These are phyloP conservation scores for Leccinum pellstonianum DNA, from an alignment of 768 basidiomycete genomes.

Conservation along the genomic window DNA sequence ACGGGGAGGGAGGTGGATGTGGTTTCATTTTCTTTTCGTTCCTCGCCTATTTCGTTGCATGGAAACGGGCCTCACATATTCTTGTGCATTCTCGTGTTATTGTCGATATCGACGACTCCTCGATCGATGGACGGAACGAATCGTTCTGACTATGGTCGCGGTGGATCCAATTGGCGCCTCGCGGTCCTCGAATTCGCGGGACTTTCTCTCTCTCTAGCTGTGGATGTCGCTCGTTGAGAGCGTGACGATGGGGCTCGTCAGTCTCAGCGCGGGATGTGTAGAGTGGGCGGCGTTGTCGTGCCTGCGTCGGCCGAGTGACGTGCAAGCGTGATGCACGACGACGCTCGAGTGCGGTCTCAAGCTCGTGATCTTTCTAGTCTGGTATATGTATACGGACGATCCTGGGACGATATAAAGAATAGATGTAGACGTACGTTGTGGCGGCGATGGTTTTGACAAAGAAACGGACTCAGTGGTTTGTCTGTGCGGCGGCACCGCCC, in stretches of 20 bases:
- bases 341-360: neutral
- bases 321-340: neutral
- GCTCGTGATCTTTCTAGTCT: neutral
- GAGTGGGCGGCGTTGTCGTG: neutral
- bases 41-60: neutral
- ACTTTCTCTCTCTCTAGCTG: neutral
- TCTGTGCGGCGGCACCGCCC: no score
- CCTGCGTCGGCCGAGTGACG: neutral
- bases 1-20: neutral
- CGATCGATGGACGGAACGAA: slow-evolving; percentile 53
- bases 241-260: neutral
- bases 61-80: neutral
- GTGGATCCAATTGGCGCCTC: no score
- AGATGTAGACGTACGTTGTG: no score
- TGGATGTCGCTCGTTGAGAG: slow-evolving; percentile 6
- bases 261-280: neutral
- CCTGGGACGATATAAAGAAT: neutral
- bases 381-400: no score
- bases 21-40: neutral
- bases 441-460: no score
- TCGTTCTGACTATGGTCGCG: slow-evolving; percentile 9
- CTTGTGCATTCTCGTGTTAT: neutral
- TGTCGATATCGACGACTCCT: slow-evolving; percentile 40
- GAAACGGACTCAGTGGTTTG: no score
- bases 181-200: no score